A percentile compares a stretch with the other conserved stretches of the same genome.
These are phyloP conservation scores for Pichia phayaonensis DNA, from an alignment of 805 yeast genomes.

Conservation along the genomic window DNA sequence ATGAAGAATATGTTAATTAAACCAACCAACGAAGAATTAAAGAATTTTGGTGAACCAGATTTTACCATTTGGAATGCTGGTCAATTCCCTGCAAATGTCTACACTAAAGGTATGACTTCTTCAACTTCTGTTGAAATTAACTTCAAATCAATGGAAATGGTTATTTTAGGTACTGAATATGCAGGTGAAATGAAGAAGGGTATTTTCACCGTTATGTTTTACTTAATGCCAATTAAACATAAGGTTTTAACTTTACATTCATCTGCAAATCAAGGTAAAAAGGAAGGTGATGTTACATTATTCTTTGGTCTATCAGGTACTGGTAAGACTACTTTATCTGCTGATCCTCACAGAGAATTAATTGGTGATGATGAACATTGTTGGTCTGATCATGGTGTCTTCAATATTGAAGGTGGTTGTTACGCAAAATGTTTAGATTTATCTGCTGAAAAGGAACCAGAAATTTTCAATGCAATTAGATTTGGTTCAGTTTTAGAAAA, in stretches of 20 bases:
- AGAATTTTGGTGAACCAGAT: conserved; percentile 91
- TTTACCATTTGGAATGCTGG: conserved; percentile 98
- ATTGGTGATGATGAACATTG: conserved; percentile 99
- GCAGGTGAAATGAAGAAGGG: conserved; percentile 99
- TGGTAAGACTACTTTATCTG: conserved; percentile 95
- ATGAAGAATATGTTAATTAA: conserved; percentile 97
- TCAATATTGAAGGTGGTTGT: conserved; percentile 99
- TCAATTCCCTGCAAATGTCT: conserved; percentile 95
- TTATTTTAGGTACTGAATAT: conserved; percentile 95
- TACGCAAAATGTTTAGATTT: conserved; percentile 95
- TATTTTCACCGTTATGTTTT: conserved; percentile 97
- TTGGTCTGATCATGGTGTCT: conserved; percentile 97
- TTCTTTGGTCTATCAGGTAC: conserved; percentile 98
- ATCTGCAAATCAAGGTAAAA: conserved; percentile 83
- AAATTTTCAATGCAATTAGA: conserved; percentile 88
- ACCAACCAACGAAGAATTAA: conserved; percentile 86
- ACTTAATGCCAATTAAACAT: conserved; percentile 93
- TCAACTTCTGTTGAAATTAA: conserved; percentile 92
- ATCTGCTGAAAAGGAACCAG: conserved; percentile 91
- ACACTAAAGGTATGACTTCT: conserved; percentile 96
- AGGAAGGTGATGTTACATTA: conserved; percentile 79
- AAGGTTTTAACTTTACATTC: conserved; percentile 90
- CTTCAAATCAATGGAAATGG: conserved; percentile 98
- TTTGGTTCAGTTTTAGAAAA: conserved; percentile 95
- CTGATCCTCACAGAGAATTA: conserved; percentile 87